Percentiles rank a stretch among this genome's conserved stretches.
phyloP scores from a whole-genome alignment of 140 eudicot species.

The Anethum foeniculum region DNA sequence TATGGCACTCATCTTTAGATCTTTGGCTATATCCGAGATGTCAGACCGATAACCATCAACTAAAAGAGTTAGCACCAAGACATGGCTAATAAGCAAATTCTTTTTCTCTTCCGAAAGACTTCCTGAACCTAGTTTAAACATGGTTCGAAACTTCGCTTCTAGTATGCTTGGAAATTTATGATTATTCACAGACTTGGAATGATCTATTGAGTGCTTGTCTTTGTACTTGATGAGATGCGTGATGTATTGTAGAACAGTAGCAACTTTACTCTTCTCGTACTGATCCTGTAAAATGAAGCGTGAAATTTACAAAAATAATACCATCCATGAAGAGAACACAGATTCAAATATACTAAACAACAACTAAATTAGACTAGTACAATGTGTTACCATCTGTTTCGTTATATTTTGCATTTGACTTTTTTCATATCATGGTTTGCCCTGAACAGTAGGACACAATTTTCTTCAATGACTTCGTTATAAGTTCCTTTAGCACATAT shows the following conservation, averaged over 20 bases:
- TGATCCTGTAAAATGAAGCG: slow-evolving; percentile 41
- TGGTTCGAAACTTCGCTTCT: slow-evolving; percentile 35
- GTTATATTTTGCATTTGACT: too few relatives aligned
- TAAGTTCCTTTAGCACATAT: too few relatives aligned
- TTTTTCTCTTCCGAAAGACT: slow-evolving; percentile 49
- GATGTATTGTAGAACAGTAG: slow-evolving; percentile 61
- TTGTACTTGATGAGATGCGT: slow-evolving; percentile 74
- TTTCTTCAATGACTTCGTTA: too few relatives aligned
- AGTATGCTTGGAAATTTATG: slow-evolving; percentile 60
- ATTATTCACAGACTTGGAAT: slow-evolving; percentile 38
- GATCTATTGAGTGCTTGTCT: slow-evolving; percentile 58
- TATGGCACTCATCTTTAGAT: slow-evolving; percentile 38
- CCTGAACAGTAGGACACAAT: too few relatives aligned
- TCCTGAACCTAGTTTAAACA: slow-evolving; percentile 42
- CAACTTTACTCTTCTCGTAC: slow-evolving; percentile 34
- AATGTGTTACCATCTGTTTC: too few relatives aligned
- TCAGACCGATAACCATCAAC: slow-evolving; percentile 61
- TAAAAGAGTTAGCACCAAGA: slow-evolving; percentile 63
- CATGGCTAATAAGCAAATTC: slow-evolving; percentile 36
- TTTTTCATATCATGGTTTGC: too few relatives aligned
- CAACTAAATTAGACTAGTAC: too few relatives aligned
- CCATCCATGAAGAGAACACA: too few relatives aligned
- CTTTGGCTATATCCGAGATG: slow-evolving; percentile 66
- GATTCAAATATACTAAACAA: too few relatives aligned
- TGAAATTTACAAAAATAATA: not conserved